Evolutionary conservation across 345 rosid species (phyloP).

Genomic region (Salix viminalis): DNA sequence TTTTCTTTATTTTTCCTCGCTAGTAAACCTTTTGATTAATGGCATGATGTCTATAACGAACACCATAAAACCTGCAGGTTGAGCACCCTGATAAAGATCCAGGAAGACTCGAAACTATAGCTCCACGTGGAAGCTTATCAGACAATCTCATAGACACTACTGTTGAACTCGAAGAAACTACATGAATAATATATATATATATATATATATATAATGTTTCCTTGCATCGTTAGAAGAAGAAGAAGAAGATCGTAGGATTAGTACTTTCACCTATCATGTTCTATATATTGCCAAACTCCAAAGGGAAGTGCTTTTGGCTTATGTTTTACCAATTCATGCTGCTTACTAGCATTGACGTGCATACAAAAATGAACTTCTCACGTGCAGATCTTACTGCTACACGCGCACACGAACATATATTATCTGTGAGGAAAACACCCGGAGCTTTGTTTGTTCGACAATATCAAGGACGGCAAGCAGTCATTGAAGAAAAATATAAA

Average conservation of each 20-base stretch:
- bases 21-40: not conserved
- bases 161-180: not conserved
- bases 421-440: not conserved
- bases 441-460: not conserved
- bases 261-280: not conserved
- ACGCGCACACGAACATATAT: too few relatives aligned
- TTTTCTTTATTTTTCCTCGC: too few relatives aligned
- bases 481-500: not conserved
- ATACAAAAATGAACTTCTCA: not conserved
- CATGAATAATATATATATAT: not conserved
- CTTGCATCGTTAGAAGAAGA: too few relatives aligned
- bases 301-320: conserved; percentile 7
- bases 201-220: too few relatives aligned
- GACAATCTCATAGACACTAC: not conserved
- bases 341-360: not conserved
- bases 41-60: not conserved
- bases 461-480: not conserved
- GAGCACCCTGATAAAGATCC: conserved; percentile 8
- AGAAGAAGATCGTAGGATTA: too few relatives aligned
- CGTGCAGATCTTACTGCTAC: not conserved
- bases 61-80: not conserved
- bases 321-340: conserved; percentile 8
- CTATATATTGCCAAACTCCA: not conserved
- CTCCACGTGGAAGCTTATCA: conserved; percentile 36
- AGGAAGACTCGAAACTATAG: conserved; percentile 16